These are phyloP conservation scores for Colletotrichum sansevieriae DNA, from an alignment of 2,329 filamentous ascomycete species.

Conservation along the genomic window DNA sequence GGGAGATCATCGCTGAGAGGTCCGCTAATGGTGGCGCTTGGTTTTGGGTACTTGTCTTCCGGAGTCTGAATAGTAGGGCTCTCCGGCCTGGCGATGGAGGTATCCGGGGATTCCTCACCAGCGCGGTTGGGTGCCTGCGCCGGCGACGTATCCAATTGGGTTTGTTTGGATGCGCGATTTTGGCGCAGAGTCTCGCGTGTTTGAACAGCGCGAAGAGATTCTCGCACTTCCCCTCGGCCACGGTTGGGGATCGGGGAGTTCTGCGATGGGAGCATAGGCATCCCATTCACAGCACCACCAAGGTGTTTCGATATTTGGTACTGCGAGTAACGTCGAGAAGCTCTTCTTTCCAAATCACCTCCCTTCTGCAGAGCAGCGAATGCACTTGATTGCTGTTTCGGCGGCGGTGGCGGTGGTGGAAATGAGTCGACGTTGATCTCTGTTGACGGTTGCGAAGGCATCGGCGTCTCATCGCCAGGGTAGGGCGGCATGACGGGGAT, in stretches of 20 bases:
- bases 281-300: slow-evolving; percentile 82
- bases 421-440: slow-evolving; percentile 74
- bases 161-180: slow-evolving; percentile 60
- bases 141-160: slow-evolving; percentile 69
- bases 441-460: slow-evolving; percentile 49
- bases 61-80: slow-evolving; percentile 69
- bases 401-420: slow-evolving; percentile 75
- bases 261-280: slow-evolving; percentile 88
- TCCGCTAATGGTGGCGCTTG: slow-evolving; percentile 71
- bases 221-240: slow-evolving; percentile 81
- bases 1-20: slow-evolving; percentile 66
- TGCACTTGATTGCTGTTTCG: slow-evolving; percentile 88
- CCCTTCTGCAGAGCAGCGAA: slow-evolving; percentile 91
- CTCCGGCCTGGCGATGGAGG: slow-evolving; percentile 46
- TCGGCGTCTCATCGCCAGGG: slow-evolving; percentile 66
- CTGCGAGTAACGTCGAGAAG: slow-evolving; percentile 92
- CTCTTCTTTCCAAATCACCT: slow-evolving; percentile 90
- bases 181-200: slow-evolving; percentile 64
- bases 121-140: slow-evolving; percentile 71
- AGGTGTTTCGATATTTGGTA: slow-evolving; percentile 98
- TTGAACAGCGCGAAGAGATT: slow-evolving; percentile 81
- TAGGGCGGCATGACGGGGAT: slow-evolving; percentile 82
- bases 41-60: slow-evolving; percentile 71
- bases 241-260: slow-evolving; percentile 88
- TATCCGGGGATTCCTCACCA: slow-evolving; percentile 68